Evolutionary conservation across 2,329 filamentous ascomycete genomes (phyloP).

Genomic region (Nothophaeocryptopus gaeumannii): DNA sequence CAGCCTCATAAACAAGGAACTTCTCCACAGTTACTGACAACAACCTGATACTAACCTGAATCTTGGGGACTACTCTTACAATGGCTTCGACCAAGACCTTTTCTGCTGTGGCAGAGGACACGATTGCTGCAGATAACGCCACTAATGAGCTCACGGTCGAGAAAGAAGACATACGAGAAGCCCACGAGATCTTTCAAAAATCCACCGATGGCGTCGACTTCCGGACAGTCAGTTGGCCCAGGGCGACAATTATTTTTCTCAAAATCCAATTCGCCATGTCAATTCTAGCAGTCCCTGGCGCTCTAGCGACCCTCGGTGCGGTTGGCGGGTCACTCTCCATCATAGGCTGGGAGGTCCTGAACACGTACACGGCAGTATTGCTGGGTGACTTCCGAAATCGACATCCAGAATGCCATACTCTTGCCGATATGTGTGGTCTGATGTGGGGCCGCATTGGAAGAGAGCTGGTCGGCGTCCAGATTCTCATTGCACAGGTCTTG

Average conservation of each 20-base stretch:
- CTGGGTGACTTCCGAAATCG: constrained; percentile 50
- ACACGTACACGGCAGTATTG: constrained; percentile 48
- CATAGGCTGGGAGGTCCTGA: constrained; percentile 46
- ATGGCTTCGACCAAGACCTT: background rate
- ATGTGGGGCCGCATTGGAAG: constrained; percentile 52
- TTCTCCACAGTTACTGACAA: too few relatives aligned
- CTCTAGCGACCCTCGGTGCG: constrained; percentile 27
- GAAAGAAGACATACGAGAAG: constrained; percentile 2
- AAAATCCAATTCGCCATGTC: constrained; percentile 42
- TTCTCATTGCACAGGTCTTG: constrained; percentile 57
- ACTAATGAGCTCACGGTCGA: background rate
- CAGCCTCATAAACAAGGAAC: too few relatives aligned
- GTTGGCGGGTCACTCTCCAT: constrained; percentile 46
- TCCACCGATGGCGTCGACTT: constrained; percentile 49
- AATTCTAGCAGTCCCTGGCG: constrained; percentile 15
- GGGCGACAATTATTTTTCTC: constrained; percentile 51
- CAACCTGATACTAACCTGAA: background rate
- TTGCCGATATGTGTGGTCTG: constrained; percentile 56
- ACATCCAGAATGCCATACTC: constrained; percentile 50
- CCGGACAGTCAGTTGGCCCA: constrained; percentile 51
- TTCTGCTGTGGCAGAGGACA: background rate
- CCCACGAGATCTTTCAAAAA: constrained; percentile 49
- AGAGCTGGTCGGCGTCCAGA: constrained; percentile 54
- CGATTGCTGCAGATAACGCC: background rate
- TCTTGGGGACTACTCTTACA: background rate